These are phyloP conservation scores for Corymbia citriodora DNA, from an alignment of 441 rosid species.

Conservation along the genomic window DNA sequence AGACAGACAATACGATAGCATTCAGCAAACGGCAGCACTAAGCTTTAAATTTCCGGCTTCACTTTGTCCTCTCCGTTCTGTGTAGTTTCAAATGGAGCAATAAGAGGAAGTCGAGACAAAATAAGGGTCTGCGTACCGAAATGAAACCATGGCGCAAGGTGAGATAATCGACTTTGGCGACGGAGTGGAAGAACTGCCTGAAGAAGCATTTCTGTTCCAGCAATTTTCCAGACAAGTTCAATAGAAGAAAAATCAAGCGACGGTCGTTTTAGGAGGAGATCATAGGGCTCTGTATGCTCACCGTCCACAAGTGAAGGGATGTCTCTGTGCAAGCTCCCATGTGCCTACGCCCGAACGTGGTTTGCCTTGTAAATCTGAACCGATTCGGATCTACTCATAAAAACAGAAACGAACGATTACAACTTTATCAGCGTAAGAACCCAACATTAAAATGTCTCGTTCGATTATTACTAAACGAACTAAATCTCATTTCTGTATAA, in stretches of 20 bases:
- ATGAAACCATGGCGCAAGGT: slow-evolving; percentile 79
- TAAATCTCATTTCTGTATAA: not conserved
- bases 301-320: slow-evolving; percentile 40
- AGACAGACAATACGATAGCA: not conserved
- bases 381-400: slow-evolving; percentile 44
- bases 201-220: slow-evolving; percentile 61
- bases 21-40: not conserved
- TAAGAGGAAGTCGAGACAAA: not conserved
- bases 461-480: not conserved
- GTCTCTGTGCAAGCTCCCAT: slow-evolving; percentile 29
- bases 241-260: not conserved
- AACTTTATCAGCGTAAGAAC: not conserved
- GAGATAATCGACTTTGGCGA: slow-evolving; percentile 68
- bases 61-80: not conserved
- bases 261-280: not conserved
- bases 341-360: slow-evolving; percentile 70
- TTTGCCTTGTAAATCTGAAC: slow-evolving; percentile 55
- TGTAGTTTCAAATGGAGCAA: not conserved
- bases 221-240: not conserved
- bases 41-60: not conserved
- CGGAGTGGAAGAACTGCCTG: slow-evolving; percentile 56
- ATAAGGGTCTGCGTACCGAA: slow-evolving; percentile 19
- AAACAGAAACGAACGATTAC: not conserved
- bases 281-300: slow-evolving; percentile 18
- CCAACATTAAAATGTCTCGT: not conserved